A percentile compares a stretch with the other conserved stretches of the same genome.
Conservation (phyloP, 1,139 yeast species). For the Pichia sp. region DNA sequence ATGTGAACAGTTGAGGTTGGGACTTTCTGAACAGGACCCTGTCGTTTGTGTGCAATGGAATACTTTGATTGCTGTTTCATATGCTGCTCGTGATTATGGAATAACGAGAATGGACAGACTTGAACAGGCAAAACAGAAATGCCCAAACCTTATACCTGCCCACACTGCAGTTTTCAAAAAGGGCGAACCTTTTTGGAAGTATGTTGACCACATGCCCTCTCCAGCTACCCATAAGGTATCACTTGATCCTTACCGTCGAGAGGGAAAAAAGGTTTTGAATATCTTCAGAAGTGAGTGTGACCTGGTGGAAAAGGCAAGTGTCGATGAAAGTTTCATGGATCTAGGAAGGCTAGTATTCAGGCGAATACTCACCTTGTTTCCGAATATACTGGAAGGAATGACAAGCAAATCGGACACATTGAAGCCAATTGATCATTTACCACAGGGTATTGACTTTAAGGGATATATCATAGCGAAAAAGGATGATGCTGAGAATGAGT, state of each 20-base stretch:
- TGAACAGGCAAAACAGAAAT: constrained; percentile 62
- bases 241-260: constrained; percentile 85
- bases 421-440: constrained; percentile 40
- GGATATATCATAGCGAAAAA: constrained; percentile 29
- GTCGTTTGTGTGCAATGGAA: constrained; percentile 95
- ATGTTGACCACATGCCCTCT: constrained; percentile 43
- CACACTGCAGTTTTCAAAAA: constrained; percentile 93
- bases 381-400: constrained; percentile 28
- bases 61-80: constrained; percentile 81
- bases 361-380: constrained; percentile 34
- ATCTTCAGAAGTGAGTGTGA: constrained; percentile 56
- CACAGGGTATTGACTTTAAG: constrained; percentile 30
- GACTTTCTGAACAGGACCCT: constrained; percentile 63
- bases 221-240: constrained; percentile 71
- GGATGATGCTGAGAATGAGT: constrained; percentile 28
- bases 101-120: constrained; percentile 73
- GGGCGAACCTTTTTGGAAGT: constrained; percentile 83
- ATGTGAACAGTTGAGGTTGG: constrained; percentile 76
- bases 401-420: constrained; percentile 31
- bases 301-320: constrained; percentile 86
- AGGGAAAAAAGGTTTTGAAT: constrained; percentile 71
- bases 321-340: constrained; percentile 88
- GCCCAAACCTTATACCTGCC: constrained; percentile 70
- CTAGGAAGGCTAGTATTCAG: constrained; percentile 54
- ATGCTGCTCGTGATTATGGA: constrained; percentile 83